Evolutionary conservation across 2,329 filamentous ascomycete genomes (phyloP).

Genomic region (Cladophialophora psammophila): DNA sequence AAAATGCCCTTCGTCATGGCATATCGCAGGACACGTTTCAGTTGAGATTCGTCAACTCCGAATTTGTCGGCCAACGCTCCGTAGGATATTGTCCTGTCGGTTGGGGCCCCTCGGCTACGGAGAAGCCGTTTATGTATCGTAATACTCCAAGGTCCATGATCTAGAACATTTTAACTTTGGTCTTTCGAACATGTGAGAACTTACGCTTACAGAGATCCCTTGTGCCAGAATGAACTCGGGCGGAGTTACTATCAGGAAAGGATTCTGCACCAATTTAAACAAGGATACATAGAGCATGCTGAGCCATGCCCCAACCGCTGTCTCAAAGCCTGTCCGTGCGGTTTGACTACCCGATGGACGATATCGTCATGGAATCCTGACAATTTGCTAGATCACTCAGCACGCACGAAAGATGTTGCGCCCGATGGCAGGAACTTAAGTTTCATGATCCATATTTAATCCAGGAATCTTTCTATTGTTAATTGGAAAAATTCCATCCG

Average conservation of each 20-base stretch:
- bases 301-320: neutral
- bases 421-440: neutral
- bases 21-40: conserved; percentile 24
- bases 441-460: conserved; percentile 2
- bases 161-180: neutral
- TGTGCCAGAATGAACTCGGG: conserved; percentile 28
- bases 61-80: neutral
- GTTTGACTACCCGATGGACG: neutral
- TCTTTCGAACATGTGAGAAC: neutral
- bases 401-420: neutral
- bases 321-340: neutral
- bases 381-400: neutral
- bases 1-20: conserved; percentile 27
- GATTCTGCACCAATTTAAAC: conserved; percentile 25
- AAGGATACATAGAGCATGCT: neutral
- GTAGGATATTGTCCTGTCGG: neutral
- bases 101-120: neutral
- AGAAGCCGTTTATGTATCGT: conserved; percentile 13
- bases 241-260: conserved; percentile 19
- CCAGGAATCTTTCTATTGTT: no score
- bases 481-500: no score
- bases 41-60: conserved; percentile 15
- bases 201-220: conserved; percentile 23
- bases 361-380: neutral
- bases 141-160: conserved; percentile 11